A percentile compares a stretch with the other conserved stretches of the same genome.
phyloP scores from a whole-genome alignment of 1,139 yeast species.

The Candida albicans region DNA sequence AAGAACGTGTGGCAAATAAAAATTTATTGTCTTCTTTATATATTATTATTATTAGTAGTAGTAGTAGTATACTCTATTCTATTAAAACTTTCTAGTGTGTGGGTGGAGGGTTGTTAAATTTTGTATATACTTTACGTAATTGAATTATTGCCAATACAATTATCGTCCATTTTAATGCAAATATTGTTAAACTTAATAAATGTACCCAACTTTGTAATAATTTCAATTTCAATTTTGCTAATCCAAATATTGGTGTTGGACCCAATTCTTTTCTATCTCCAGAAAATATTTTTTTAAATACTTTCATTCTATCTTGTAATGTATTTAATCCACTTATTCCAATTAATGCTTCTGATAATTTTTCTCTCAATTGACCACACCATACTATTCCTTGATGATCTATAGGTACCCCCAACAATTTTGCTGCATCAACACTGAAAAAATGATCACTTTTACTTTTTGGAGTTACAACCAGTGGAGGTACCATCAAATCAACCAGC shows the following conservation, averaged over 20 bases:
- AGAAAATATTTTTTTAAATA: constrained; percentile 46
- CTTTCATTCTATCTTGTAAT: constrained; percentile 55
- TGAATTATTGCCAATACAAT: not conserved
- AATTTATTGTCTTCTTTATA: not conserved
- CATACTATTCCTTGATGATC: constrained; percentile 97
- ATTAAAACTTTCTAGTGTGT: no score
- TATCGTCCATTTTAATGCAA: not conserved
- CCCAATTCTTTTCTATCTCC: constrained; percentile 1
- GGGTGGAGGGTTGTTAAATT: not conserved
- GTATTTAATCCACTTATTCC: constrained; percentile 54
- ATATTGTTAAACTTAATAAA: not conserved
- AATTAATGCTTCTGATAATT: constrained; percentile 58
- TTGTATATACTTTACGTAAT: constrained; percentile 1
- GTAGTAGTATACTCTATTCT: not conserved
- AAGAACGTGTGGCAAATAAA: not conserved
- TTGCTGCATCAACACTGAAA: constrained; percentile 78
- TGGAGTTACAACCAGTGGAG: constrained; percentile 53
- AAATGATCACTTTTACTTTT: constrained; percentile 50
- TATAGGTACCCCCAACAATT: constrained; percentile 84
- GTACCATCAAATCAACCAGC: constrained; percentile 63
- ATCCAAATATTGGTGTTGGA: constrained; percentile 4
- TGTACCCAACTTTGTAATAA: constrained; percentile 4
- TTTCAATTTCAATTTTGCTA: constrained; percentile 1
- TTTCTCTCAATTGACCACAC: constrained; percentile 85
- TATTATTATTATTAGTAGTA: no score